Evolutionary conservation across 345 rosid species (phyloP), one percentile per base, ranked within the genome.

Genomic region (Draba incana): DNA sequence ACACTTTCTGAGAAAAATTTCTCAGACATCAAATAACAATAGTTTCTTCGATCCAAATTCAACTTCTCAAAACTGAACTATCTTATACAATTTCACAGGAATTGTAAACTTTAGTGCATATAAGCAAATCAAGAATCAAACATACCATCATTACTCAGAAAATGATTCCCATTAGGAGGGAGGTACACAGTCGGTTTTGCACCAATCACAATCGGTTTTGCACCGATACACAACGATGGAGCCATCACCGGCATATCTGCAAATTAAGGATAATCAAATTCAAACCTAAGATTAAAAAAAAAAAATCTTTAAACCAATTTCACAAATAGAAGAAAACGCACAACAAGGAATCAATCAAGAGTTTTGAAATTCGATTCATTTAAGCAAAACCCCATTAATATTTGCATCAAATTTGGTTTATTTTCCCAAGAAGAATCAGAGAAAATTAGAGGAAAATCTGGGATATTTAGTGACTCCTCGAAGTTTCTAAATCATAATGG

Each of bases 231-330:
- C 62, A 69, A 69, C 0, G 79, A 74, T 3, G 33, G 56, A 35
- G 8, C 55, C 62, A 50, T 37, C 66, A 75, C 66, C 54, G 44
- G 16, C 68, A 75, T 75, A 55, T 68, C 78, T 75, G 45, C 24
- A 66, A n/a, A 14, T n/a, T 35, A 3, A 2, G 12, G 16, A 12
- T 2, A 0, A 8, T 49, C 46, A 28, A 39, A 25, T 8, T 35
- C 38, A 56, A 37, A 28, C 35, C 44, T 43, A 63, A 62, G 4
- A 62, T 62, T 2, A 13, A 71, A 71, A 28, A n/a, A n/a, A n/a
- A n/a, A n/a, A n/a, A n/a, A n/a, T n/a, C n/a, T n/a, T n/a, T 50
- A 23, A 52, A n/a, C 35, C 28, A 52, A 61, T 8, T 38, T 37
- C 2, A 39, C 41, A 1, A 56, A 10, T 8, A 38, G 39, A 7